Evolutionary conservation across 495 filamentous ascomycete species (phyloP), one percentile per base, ranked within the genome.

Genomic region (Lasiosphaeriaceae sp.): DNA sequence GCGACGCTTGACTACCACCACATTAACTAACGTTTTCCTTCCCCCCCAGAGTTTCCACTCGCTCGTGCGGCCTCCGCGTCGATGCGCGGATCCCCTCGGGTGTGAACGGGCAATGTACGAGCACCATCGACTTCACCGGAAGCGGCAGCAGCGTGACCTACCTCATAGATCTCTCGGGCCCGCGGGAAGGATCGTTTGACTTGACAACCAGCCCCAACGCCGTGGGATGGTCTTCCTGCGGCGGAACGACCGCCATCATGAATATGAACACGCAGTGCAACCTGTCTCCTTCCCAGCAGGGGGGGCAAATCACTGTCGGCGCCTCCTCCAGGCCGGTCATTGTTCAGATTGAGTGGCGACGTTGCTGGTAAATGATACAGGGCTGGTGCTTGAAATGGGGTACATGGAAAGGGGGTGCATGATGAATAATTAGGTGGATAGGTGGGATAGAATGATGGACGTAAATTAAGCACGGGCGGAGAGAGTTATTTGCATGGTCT

Each of bases 51-150:
- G 62, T 17, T 65, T 61, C 62, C n/a, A n/a, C n/a, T n/a, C n/a
- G n/a, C n/a, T n/a, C n/a, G n/a, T n/a, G n/a, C n/a, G n/a, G n/a
- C n/a, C n/a, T n/a, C n/a, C n/a, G n/a, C n/a, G n/a, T n/a, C n/a
- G n/a, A n/a, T n/a, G 62, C 62, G 7, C 58, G 61, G 50, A 56
- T 65, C 48, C 62, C 62, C 49, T 2, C n/a, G 52, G 62, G 62
- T 50, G 43, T 55, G 2, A 26, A 47, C 24, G 62, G 62, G 7
- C 51, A 46, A 6, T 65, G 62, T 58, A 58, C 55, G 52, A 65
- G 59, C 55, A 58, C 58, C 20, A 61, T 65, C 29, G 58, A 61
- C 51, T 65, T 65, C 55, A 65, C 62, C 14, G 62, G 31, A 6
- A 23, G 31, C 12, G 31, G 31, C 31, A 35, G 31, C n/a, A n/a